Conservation (phyloP, 441 rosid genomes). For the Theobroma grandiflorum region DNA sequence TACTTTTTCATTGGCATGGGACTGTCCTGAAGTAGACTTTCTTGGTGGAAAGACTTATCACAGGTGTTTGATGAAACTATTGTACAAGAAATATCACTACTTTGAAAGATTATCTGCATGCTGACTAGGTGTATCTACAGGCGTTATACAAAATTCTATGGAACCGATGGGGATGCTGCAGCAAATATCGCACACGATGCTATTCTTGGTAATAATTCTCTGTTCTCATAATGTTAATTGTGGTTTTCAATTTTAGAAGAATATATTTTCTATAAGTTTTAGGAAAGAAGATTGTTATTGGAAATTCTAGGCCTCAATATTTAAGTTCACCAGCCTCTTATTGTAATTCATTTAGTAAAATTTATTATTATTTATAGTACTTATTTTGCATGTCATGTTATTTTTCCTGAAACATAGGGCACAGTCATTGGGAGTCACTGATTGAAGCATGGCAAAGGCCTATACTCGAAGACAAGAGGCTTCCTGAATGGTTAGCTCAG, state of each 20-base stretch:
- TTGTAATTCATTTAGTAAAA: too few relatives aligned
- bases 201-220: slow-evolving; percentile 61
- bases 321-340: slow-evolving; percentile 11
- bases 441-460: slow-evolving; percentile 95
- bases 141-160: slow-evolving; percentile 89
- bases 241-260: not conserved
- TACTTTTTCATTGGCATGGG: slow-evolving; percentile 93
- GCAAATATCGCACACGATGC: slow-evolving; percentile 87
- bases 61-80: slow-evolving; percentile 49
- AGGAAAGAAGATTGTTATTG: not conserved
- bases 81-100: not conserved
- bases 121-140: slow-evolving; percentile 49
- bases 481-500: slow-evolving; percentile 80
- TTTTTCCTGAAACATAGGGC: slow-evolving; percentile 48
- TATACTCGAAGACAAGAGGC: slow-evolving; percentile 83
- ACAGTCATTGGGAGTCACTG: slow-evolving; percentile 77
- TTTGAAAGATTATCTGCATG: slow-evolving; percentile 22
- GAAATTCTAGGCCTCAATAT: not conserved
- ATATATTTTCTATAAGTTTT: not conserved
- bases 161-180: slow-evolving; percentile 73
- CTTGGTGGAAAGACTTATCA: slow-evolving; percentile 68
- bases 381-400: not conserved
- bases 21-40: slow-evolving; percentile 84
- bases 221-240: not conserved
- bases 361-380: not conserved